Evolutionary conservation across 306 rosid genomes (phyloP).

Genomic region (Prunus mume): DNA sequence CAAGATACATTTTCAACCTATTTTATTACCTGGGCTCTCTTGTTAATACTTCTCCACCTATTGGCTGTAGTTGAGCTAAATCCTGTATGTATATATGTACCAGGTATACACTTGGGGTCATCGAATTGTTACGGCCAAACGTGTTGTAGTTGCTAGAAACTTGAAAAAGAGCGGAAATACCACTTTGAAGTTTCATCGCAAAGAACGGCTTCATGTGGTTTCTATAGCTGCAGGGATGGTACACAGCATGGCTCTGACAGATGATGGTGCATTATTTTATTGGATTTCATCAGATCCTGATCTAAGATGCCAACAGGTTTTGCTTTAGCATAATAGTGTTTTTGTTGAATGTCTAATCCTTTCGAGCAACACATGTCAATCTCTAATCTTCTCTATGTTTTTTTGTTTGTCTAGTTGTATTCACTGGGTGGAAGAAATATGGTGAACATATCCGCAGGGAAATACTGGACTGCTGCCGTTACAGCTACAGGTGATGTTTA

Average conservation of each 20-base stretch:
- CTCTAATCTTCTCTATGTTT: neutral
- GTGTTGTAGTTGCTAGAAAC: constrained; percentile 78
- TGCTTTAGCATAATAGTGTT: constrained; percentile 1
- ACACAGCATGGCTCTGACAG: constrained; percentile 78
- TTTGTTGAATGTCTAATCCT: constrained; percentile 16
- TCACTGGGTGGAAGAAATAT: constrained; percentile 66
- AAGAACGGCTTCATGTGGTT: constrained; percentile 70
- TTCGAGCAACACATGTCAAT: constrained; percentile 4
- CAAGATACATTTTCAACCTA: neutral
- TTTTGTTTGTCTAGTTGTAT: constrained; percentile 47
- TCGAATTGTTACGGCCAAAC: constrained; percentile 86
- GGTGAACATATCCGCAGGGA: constrained; percentile 79
- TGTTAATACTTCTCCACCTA: neutral
- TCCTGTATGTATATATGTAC: constrained; percentile 17
- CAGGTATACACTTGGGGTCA: constrained; percentile 99
- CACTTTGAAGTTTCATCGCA: constrained; percentile 79
- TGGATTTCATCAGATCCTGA: constrained; percentile 92
- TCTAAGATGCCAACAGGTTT: constrained; percentile 91
- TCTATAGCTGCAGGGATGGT: constrained; percentile 84
- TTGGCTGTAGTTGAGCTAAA: neutral
- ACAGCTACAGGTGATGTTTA: constrained; percentile 88
- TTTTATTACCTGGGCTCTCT: neutral
- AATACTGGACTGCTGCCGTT: constrained; percentile 86
- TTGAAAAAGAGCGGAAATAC: constrained; percentile 78
- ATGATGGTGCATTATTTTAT: constrained; percentile 85